A percentile compares a stretch with the other conserved stretches of the same genome.
Conservation (phyloP, 495 filamentous ascomycete genomes). For the Sporormia fimetaria region DNA sequence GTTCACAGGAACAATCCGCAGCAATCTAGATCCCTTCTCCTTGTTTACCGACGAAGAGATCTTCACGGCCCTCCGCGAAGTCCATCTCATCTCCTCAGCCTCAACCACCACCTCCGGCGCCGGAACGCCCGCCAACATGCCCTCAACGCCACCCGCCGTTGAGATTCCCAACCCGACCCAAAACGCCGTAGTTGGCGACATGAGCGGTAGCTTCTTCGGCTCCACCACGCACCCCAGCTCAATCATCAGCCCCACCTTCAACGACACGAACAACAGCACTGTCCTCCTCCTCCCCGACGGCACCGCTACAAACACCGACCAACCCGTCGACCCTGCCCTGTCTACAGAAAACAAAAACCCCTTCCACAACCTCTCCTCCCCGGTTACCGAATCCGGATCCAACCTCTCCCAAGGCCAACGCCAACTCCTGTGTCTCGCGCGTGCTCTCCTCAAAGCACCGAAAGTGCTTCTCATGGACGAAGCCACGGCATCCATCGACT, state of each 20-base stretch:
- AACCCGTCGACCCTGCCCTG: slow-evolving; percentile 28
- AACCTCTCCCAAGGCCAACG: slow-evolving; percentile 96
- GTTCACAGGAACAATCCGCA: slow-evolving; percentile 90
- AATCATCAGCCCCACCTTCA: slow-evolving; percentile 11
- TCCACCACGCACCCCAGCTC: slow-evolving; percentile 19
- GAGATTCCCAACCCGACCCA: slow-evolving; percentile 11
- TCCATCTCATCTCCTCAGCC: slow-evolving; percentile 68
- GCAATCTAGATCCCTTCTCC: slow-evolving; percentile 88
- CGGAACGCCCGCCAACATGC: slow-evolving; percentile 12
- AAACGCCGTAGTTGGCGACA: slow-evolving; percentile 18
- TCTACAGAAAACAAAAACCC: slow-evolving; percentile 70
- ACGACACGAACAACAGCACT: slow-evolving; percentile 7
- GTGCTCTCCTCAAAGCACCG: slow-evolving; percentile 83
- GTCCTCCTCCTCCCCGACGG: slow-evolving; percentile 32
- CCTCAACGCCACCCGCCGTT: slow-evolving; percentile 8
- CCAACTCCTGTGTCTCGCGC: slow-evolving; percentile 89
- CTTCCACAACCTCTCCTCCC: slow-evolving; percentile 76
- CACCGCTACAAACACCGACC: slow-evolving; percentile 27
- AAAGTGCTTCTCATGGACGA: slow-evolving; percentile 98
- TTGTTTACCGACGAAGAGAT: slow-evolving; percentile 88
- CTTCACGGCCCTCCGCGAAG: slow-evolving; percentile 75
- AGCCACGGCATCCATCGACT: slow-evolving; percentile 96
- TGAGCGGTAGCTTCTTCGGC: slow-evolving; percentile 3
- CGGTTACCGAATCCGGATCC: slow-evolving; percentile 81
- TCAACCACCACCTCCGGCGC: slow-evolving; percentile 36